Conservation (phyloP, 2,329 filamentous ascomycete genomes). For the Epichloe coenophiala region DNA sequence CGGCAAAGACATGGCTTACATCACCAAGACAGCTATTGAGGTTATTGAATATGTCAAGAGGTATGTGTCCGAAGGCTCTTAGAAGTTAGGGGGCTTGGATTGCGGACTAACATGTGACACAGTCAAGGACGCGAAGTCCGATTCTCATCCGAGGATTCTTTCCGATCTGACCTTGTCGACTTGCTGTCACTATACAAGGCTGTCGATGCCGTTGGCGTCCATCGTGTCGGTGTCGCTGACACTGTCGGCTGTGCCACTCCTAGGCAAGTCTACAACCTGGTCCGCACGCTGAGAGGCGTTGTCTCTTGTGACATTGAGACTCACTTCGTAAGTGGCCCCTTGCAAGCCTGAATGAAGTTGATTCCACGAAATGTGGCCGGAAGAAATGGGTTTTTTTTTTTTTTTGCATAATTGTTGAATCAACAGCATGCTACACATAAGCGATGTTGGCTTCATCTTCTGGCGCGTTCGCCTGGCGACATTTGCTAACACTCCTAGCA, state of each 20-base stretch:
- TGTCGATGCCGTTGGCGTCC: slow-evolving; percentile 69
- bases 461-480: not conserved
- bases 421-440: not conserved
- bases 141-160: slow-evolving; percentile 61
- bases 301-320: slow-evolving; percentile 62
- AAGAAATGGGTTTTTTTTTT: not conserved
- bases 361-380: not conserved
- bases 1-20: slow-evolving; percentile 80
- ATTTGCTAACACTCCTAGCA: slow-evolving; percentile 27
- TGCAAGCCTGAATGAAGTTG: not conserved
- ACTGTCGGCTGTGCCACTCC: slow-evolving; percentile 82
- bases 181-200: slow-evolving; percentile 67
- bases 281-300: slow-evolving; percentile 55
- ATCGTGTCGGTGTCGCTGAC: slow-evolving; percentile 83
- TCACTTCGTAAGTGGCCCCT: slow-evolving; percentile 41
- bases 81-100: not conserved
- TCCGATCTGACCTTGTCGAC: slow-evolving; percentile 58
- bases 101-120: not conserved
- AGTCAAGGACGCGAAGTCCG: slow-evolving; percentile 5
- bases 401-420: not conserved
- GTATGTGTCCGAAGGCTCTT: not conserved
- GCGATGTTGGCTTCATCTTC: not conserved
- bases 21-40: slow-evolving; percentile 42
- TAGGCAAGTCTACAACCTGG: slow-evolving; percentile 77
- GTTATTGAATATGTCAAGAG: slow-evolving; percentile 10